Conservation (phyloP, 2,329 filamentous ascomycete genomes). For the Aspergillus fijiensis region DNA sequence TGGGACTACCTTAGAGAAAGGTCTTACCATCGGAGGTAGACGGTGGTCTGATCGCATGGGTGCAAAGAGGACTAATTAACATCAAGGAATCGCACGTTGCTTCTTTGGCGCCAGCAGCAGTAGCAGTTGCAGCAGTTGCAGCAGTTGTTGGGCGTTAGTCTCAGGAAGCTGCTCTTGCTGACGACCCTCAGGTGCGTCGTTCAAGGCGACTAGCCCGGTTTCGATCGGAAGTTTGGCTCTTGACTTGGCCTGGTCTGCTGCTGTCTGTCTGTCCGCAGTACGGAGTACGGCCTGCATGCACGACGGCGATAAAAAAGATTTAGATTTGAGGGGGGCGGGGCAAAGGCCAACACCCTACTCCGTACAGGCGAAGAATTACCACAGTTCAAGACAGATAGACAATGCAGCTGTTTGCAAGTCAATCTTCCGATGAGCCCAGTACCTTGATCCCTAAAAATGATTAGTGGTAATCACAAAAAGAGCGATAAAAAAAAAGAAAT, state of each 20-base stretch:
- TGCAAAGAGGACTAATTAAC: not conserved
- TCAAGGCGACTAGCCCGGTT: not conserved
- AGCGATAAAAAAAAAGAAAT: not conserved
- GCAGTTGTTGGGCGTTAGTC: not conserved
- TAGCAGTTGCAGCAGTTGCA: not conserved
- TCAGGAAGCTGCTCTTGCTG: not conserved
- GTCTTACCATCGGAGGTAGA: slow-evolving; percentile 1
- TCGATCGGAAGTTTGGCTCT: not conserved
- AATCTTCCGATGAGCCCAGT: not conserved
- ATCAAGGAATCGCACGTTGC: slow-evolving; percentile 11
- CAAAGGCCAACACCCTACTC: not conserved
- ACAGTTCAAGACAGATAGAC: not conserved
- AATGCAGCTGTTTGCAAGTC: not conserved
- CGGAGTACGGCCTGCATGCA: not conserved
- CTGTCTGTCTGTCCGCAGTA: not conserved
- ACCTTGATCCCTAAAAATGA: not conserved
- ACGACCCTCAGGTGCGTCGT: not conserved
- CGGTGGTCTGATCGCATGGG: slow-evolving; percentile 6
- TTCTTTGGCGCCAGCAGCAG: slow-evolving; percentile 10
- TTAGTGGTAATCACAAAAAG: not conserved
- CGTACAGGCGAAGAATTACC: not conserved
- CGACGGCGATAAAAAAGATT: not conserved
- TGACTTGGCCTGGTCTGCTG: not conserved
- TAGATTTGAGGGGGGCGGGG: not conserved
- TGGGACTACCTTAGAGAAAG: not conserved